phyloP scores from a whole-genome alignment of 768 basidiomycete species.

The Mrakia gelida region DNA sequence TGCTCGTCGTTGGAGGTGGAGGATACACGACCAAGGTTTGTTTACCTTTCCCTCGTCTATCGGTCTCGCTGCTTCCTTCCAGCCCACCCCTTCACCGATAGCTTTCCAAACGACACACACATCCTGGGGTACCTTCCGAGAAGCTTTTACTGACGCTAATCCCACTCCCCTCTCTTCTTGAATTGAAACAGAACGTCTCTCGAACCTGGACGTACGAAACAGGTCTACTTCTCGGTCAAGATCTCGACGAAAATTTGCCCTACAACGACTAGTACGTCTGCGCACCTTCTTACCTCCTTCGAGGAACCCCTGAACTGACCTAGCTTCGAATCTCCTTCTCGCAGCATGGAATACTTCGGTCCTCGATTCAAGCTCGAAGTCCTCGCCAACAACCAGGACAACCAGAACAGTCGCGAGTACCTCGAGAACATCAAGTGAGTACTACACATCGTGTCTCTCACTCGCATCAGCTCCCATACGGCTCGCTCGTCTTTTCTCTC shows the following conservation, averaged over 20 bases:
- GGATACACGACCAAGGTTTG: conserved; percentile 71
- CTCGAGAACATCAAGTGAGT: conserved; percentile 71
- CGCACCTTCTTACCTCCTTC: neutral
- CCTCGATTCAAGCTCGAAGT: conserved; percentile 91
- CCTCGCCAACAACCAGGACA: conserved; percentile 87
- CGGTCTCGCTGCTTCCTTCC: neutral
- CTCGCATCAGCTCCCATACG: neutral
- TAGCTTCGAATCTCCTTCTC: neutral
- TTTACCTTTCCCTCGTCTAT: neutral
- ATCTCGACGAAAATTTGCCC: conserved; percentile 51
- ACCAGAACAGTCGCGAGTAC: conserved; percentile 77
- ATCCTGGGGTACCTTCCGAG: neutral
- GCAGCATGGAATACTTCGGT: conserved; percentile 86
- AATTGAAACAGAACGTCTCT: conserved; percentile 72
- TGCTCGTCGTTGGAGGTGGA: conserved; percentile 89
- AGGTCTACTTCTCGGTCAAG: conserved; percentile 83
- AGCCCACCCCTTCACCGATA: too few relatives aligned
- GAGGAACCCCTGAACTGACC: neutral
- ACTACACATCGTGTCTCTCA: neutral
- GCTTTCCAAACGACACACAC: too few relatives aligned
- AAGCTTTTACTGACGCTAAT: neutral
- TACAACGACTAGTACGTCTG: conserved; percentile 45
- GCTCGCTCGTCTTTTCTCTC: too few relatives aligned
- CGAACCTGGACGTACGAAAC: conserved; percentile 96
- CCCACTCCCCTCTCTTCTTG: neutral